Evolutionary conservation across 1,284 basidiomycete genomes (phyloP).

Genomic region (Ustilago crameri): DNA sequence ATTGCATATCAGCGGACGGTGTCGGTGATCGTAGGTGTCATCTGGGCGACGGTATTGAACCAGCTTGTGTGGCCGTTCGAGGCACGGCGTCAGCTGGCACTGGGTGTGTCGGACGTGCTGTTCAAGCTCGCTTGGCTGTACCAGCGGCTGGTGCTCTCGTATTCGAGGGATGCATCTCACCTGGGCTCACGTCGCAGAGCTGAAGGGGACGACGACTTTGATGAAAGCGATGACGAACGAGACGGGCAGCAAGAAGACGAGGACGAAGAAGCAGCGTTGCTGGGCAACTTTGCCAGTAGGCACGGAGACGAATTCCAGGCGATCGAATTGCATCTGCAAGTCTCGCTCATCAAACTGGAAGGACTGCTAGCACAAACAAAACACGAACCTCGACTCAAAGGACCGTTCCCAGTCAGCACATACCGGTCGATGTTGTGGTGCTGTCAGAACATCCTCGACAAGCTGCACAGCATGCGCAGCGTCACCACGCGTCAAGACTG

Average conservation of each 20-base stretch:
- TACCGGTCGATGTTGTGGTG: slow-evolving; percentile 86
- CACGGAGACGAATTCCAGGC: slow-evolving; percentile 55
- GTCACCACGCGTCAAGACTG: slow-evolving; percentile 93
- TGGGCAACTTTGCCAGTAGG: slow-evolving; percentile 24
- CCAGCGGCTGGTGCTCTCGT: slow-evolving; percentile 59
- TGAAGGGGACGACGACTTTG: slow-evolving; percentile 11
- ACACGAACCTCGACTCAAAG: slow-evolving; percentile 90
- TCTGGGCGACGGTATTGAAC: slow-evolving; percentile 88
- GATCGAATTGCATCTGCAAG: slow-evolving; percentile 93
- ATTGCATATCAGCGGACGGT: slow-evolving; percentile 82
- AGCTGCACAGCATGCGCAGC: slow-evolving; percentile 90
- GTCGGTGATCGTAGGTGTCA: slow-evolving; percentile 85
- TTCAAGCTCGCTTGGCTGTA: slow-evolving; percentile 65
- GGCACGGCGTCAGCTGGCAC: slow-evolving; percentile 84
- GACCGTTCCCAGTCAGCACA: slow-evolving; percentile 72
- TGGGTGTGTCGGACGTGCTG: slow-evolving; percentile 78
- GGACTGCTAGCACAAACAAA: slow-evolving; percentile 82
- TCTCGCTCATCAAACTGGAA: slow-evolving; percentile 78
- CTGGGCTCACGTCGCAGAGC: not conserved
- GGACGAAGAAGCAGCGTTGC: slow-evolving; percentile 49
- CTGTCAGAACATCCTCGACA: slow-evolving; percentile 80
- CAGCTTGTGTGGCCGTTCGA: slow-evolving; percentile 95
- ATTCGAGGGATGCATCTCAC: slow-evolving; percentile 46
- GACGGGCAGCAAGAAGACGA: slow-evolving; percentile 14
- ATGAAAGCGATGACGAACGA: not conserved